Conservation (phyloP, 129 eudicot genomes). For the Saussurea involucrata region DNA sequence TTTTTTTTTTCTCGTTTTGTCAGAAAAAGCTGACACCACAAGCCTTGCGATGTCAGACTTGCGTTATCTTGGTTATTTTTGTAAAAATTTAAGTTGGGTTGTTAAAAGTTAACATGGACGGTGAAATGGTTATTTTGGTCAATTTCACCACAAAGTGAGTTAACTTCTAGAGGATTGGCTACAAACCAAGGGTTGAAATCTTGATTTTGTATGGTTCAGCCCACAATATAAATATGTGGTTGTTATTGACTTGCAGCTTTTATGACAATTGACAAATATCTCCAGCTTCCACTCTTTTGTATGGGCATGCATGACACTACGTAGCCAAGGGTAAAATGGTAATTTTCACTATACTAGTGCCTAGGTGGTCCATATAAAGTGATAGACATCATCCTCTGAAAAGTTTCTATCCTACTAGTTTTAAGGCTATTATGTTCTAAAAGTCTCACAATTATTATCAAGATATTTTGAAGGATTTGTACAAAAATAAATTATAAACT, state of each 20-base stretch:
- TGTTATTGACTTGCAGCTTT: not conserved
- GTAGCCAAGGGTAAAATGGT: not conserved
- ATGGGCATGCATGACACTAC: not conserved
- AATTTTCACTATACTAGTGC: not conserved
- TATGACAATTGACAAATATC: not conserved
- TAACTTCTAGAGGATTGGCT: slow-evolving; percentile 8
- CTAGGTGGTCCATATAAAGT: not conserved
- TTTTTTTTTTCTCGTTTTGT: no score
- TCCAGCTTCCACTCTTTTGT: not conserved
- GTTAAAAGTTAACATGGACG: no score
- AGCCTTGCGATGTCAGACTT: no score
- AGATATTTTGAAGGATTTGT: no score
- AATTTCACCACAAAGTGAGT: no score
- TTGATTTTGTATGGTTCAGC: not conserved
- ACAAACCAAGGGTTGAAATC: slow-evolving; percentile 3
- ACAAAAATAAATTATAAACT: no score
- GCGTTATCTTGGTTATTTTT: no score
- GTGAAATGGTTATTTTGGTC: no score
- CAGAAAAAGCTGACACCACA: no score
- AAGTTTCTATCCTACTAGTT: not conserved
- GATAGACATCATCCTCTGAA: not conserved
- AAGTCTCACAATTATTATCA: no score
- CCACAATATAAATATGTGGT: slow-evolving; percentile 1
- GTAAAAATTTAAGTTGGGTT: no score
- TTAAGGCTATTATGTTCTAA: not conserved